phyloP scores from a whole-genome alignment of 2,329 filamentous ascomycete genomes.

The Fusarium sp. region DNA sequence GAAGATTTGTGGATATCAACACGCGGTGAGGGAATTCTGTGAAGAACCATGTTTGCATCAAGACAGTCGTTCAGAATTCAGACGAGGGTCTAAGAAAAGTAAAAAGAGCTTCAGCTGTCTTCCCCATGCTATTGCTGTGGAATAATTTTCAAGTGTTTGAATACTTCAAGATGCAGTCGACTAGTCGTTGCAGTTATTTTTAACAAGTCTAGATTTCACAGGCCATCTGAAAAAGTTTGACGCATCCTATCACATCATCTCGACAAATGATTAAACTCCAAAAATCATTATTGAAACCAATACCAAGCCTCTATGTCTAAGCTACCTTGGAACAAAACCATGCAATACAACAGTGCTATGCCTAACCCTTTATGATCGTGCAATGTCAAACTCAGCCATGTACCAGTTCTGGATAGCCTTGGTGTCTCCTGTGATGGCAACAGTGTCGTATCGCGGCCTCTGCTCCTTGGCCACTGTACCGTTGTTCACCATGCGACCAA shows the following conservation, averaged over 20 bases:
- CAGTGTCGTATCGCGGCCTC: constrained; percentile 53
- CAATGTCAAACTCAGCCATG: constrained; percentile 53
- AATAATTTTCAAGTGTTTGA: not conserved
- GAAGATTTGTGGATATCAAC: not conserved
- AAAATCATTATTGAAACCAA: not conserved
- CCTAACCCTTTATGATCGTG: constrained; percentile 37
- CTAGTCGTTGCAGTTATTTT: too few species aligned
- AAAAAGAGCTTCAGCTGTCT: not conserved
- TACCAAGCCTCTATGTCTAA: constrained; percentile 6
- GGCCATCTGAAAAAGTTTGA: too few species aligned
- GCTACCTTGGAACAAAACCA: not conserved
- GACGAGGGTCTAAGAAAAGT: not conserved
- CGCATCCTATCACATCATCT: not conserved
- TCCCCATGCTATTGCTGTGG: not conserved
- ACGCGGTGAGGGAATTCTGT: not conserved
- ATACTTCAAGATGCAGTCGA: too few species aligned
- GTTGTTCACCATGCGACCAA: constrained; percentile 60
- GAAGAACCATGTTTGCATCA: not conserved
- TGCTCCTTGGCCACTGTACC: constrained; percentile 55
- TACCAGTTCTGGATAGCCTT: constrained; percentile 64
- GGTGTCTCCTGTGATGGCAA: constrained; percentile 57
- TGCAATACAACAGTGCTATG: not conserved
- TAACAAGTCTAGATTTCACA: too few species aligned
- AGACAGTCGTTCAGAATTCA: not conserved
- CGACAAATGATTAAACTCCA: not conserved